phyloP scores from a whole-genome alignment of 2,329 filamentous ascomycete species.

The Elsinoe perseae region DNA sequence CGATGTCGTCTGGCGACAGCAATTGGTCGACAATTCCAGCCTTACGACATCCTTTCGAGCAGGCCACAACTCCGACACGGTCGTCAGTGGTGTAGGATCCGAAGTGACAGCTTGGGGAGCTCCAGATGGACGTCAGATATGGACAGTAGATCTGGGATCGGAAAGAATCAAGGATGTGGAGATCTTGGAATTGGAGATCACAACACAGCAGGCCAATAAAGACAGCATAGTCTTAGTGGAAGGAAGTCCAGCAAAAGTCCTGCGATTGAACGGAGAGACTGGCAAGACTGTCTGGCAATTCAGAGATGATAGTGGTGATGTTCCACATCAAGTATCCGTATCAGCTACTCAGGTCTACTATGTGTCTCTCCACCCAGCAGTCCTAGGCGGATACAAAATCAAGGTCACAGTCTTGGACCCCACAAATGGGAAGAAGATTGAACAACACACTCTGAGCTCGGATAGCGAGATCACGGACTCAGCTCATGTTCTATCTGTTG shows the following conservation, averaged over 20 bases:
- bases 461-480: slow-evolving; percentile 63
- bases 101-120: slow-evolving; percentile 77
- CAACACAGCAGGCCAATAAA: slow-evolving; percentile 41
- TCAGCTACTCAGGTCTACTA: slow-evolving; percentile 65
- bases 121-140: slow-evolving; percentile 67
- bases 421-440: slow-evolving; percentile 61
- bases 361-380: slow-evolving; percentile 62
- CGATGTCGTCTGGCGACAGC: slow-evolving; percentile 76
- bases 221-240: slow-evolving; percentile 63
- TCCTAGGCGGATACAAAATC: slow-evolving; percentile 62
- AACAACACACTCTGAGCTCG: slow-evolving; percentile 63
- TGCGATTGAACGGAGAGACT: slow-evolving; percentile 63
- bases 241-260: slow-evolving; percentile 52
- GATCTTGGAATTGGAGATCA: slow-evolving; percentile 62
- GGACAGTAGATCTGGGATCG: slow-evolving; percentile 57
- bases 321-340: slow-evolving; percentile 67
- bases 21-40: slow-evolving; percentile 44
- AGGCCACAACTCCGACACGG: slow-evolving; percentile 69
- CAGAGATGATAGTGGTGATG: slow-evolving; percentile 58
- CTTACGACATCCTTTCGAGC: slow-evolving; percentile 46
- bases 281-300: slow-evolving; percentile 75
- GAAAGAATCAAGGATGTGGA: slow-evolving; percentile 59
- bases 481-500: slow-evolving; percentile 64
- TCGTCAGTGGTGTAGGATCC: slow-evolving; percentile 64
- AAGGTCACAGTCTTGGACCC: slow-evolving; percentile 68